Evolutionary conservation across 116 monocot genomes (phyloP), one percentile per base, ranked within the genome.

Genomic region (Zostera marina): DNA sequence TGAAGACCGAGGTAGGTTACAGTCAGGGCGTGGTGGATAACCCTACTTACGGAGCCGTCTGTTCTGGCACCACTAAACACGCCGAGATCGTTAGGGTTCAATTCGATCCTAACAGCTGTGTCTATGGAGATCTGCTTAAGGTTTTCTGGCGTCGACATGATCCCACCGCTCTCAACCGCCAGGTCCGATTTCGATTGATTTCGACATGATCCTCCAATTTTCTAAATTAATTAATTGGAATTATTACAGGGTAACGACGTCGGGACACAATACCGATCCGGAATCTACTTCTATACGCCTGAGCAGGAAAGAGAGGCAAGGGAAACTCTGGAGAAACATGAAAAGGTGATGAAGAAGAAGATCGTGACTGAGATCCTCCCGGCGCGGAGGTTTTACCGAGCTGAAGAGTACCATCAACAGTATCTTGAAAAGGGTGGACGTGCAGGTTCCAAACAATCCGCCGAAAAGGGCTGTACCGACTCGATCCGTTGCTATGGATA

Each of bases 341-440:
- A 44, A 51, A 70, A 81, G 59, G 7, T 73, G 41, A 12, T 62
- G 5, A 22, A 43, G 1, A 70, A 41, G 57, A 65, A 57, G 56
- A 71, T 86, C 22, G 81, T 81, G 57, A 86, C 86, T 0, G 78
- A 86, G 68, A 81, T 86, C 45, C 68, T 86, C 1, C 86, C 86
- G 11, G 86, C 81, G 25, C 75, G 60, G 73, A 71, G 53, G 58
- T 86, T 86, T 60, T 86, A 86, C 62, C 64, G 65, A 15, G 86
- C 86, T 1, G 86, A 86, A 49, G 81, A 86, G 47, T 81, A 86
- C 66, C 86, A 86, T 21, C 86, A 86, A 68, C 86, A 78, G 66
- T 86, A 86, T 44, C 59, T 86, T 23, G 86, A 86, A 70, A 81
- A 86, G 56, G 86, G 86, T 1, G 73, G 32, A 3, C 32, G 81